A percentile compares a stretch with the other conserved stretches of the same genome.
These are phyloP conservation scores for Pythium dissimile DNA, from an alignment of 352 stramenopile species.

Conservation along the genomic window DNA sequence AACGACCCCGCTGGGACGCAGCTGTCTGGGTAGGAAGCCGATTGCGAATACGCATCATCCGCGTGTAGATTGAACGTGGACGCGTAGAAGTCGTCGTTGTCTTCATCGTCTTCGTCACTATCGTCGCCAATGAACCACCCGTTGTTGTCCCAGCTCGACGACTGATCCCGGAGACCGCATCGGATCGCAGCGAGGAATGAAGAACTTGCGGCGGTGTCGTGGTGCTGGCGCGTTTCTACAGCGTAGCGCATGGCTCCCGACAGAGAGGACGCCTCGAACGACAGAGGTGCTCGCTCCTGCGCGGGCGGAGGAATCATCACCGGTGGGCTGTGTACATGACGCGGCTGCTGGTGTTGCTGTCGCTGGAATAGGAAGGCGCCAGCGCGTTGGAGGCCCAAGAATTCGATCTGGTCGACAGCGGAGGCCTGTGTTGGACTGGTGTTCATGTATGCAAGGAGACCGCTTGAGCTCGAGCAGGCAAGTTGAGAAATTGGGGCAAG, in stretches of 20 bases:
- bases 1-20: conserved; percentile 18
- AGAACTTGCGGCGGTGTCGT: background rate
- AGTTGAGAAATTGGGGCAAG: background rate
- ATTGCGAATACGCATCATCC: background rate
- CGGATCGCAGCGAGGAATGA: conserved; percentile 21
- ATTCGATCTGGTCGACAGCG: background rate
- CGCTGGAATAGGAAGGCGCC: conserved; percentile 9
- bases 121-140: conserved; percentile 22
- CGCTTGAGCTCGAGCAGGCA: background rate
- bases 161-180: conserved; percentile 14
- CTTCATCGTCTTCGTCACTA: conserved; percentile 14
- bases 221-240: background rate
- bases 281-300: background rate
- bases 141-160: conserved; percentile 19
- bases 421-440: background rate
- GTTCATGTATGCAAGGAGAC: conserved; percentile 6
- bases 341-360: background rate
- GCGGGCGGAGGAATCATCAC: conserved; percentile 15
- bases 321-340: conserved; percentile 9
- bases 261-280: background rate
- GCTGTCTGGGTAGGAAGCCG: background rate
- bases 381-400: conserved; percentile 8
- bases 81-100: conserved; percentile 12
- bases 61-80: conserved; percentile 12
- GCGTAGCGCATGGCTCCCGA: background rate